Conservation (phyloP, 2,329 filamentous ascomycete species). For the Didymella keratinophila region DNA sequence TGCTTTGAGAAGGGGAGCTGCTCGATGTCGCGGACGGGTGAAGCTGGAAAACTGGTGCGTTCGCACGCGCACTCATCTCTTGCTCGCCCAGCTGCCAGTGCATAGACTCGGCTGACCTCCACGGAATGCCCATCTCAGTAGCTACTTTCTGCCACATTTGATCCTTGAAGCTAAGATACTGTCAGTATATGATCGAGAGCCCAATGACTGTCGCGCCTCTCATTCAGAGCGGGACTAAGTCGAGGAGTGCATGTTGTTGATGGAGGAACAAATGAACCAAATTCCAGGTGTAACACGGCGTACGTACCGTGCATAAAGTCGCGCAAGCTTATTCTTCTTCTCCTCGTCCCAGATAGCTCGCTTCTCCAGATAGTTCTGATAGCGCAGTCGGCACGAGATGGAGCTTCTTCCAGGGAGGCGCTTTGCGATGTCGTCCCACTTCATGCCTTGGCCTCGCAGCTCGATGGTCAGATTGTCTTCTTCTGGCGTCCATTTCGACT, state of each 20-base stretch:
- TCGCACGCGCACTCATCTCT: slow-evolving; percentile 92
- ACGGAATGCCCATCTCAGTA: slow-evolving; percentile 93
- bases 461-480: slow-evolving; percentile 95
- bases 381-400: slow-evolving; percentile 92
- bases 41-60: slow-evolving; percentile 81
- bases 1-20: slow-evolving; percentile 41
- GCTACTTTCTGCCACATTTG: slow-evolving; percentile 98
- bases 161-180: slow-evolving; percentile 78
- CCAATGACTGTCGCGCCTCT: background rate
- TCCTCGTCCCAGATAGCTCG: slow-evolving; percentile 97
- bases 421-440: slow-evolving; percentile 98
- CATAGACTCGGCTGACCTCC: slow-evolving; percentile 96
- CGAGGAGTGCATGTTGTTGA: background rate
- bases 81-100: slow-evolving; percentile 95
- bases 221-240: background rate
- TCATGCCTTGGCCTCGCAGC: slow-evolving; percentile 89
- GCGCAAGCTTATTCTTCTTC: slow-evolving; percentile 93
- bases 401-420: slow-evolving; percentile 87
- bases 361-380: slow-evolving; percentile 96
- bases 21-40: slow-evolving; percentile 48
- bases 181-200: slow-evolving; percentile 31
- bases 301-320: slow-evolving; percentile 88
- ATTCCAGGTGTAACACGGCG: slow-evolving; percentile 10
- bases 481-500: slow-evolving; percentile 95
- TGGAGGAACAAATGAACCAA: background rate